phyloP scores from a whole-genome alignment of 2,329 filamentous ascomycete species.

The Ceratocystis variospora region DNA sequence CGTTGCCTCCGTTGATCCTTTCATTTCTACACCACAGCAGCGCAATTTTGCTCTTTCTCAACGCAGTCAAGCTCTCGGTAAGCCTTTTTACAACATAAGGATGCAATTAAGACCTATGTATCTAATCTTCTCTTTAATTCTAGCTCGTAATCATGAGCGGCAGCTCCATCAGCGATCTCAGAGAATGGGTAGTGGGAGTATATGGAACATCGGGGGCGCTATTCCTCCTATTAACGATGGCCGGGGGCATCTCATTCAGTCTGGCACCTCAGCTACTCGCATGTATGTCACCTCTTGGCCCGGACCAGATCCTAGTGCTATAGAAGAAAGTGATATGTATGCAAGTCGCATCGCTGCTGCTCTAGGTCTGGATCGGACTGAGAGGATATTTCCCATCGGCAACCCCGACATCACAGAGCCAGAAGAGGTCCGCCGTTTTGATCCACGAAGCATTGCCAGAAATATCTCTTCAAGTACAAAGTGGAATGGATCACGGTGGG shows the following conservation, averaged over 20 bases:
- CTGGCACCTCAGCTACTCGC: slow-evolving; percentile 54
- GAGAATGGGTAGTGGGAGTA: slow-evolving; percentile 6
- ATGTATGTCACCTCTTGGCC: slow-evolving; percentile 42
- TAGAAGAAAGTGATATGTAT: slow-evolving; percentile 54
- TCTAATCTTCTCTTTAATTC: not conserved
- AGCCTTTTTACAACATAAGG: not conserved
- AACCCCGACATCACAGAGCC: slow-evolving; percentile 21
- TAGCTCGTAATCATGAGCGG: slow-evolving; percentile 6
- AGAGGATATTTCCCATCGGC: slow-evolving; percentile 45
- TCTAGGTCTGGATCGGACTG: slow-evolving; percentile 59
- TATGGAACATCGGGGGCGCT: slow-evolving; percentile 16
- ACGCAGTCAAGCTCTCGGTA: slow-evolving; percentile 12
- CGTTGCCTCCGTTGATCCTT: slow-evolving; percentile 13
- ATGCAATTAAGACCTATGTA: not conserved
- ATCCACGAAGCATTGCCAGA: slow-evolving; percentile 17
- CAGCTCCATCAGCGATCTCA: slow-evolving; percentile 1
- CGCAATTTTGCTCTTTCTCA: slow-evolving; percentile 8
- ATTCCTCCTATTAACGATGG: slow-evolving; percentile 43
- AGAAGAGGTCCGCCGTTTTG: slow-evolving; percentile 24
- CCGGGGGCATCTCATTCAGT: slow-evolving; percentile 49
- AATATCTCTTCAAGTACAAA: slow-evolving; percentile 16
- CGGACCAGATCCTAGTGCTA: slow-evolving; percentile 29
- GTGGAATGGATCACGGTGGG: slow-evolving; percentile 34
- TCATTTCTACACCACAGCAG: slow-evolving; percentile 13
- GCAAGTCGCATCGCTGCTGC: slow-evolving; percentile 65